Percentiles rank a stretch among this genome's conserved stretches.
These are phyloP conservation scores for Euphorbia corollata DNA, from an alignment of 441 rosid species.

Conservation along the genomic window DNA sequence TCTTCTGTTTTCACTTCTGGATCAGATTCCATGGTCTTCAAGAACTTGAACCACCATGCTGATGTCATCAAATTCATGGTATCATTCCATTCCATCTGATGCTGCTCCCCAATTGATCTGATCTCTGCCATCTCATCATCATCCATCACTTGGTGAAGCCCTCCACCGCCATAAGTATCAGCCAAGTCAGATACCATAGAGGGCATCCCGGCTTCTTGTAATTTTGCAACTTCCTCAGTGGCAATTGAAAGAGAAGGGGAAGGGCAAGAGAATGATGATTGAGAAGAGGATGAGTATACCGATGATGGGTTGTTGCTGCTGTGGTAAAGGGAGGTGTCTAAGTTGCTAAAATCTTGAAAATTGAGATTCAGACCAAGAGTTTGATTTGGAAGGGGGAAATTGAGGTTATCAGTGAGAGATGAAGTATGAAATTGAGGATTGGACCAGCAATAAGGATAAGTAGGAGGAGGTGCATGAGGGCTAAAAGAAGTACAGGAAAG, in stretches of 20 bases:
- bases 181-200: conserved; percentile 22
- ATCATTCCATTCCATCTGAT: conserved; percentile 79
- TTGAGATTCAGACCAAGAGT: conserved; percentile 86
- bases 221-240: conserved; percentile 27
- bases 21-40: conserved; percentile 53
- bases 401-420: conserved; percentile 36
- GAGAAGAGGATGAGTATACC: conserved; percentile 51
- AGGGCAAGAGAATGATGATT: conserved; percentile 46
- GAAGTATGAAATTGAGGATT: conserved; percentile 35
- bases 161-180: conserved; percentile 33
- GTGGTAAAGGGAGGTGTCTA: conserved; percentile 43
- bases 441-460: conserved; percentile 40
- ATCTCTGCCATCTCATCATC: conserved; percentile 69
- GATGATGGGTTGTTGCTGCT: conserved; percentile 36
- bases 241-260: conserved; percentile 33
- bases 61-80: conserved; percentile 68
- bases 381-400: conserved; percentile 62
- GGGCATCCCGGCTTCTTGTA: conserved; percentile 20
- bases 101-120: conserved; percentile 63
- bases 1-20: conserved; percentile 36
- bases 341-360: conserved; percentile 61
- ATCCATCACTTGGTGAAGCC: conserved; percentile 47
- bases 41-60: conserved; percentile 85
- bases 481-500: conserved; percentile 31
- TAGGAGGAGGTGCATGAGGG: conserved; percentile 24